Base-by-base conservation (phyloP, 2,329 filamentous ascomycete genomes). In the Onygena corvina region DNA sequence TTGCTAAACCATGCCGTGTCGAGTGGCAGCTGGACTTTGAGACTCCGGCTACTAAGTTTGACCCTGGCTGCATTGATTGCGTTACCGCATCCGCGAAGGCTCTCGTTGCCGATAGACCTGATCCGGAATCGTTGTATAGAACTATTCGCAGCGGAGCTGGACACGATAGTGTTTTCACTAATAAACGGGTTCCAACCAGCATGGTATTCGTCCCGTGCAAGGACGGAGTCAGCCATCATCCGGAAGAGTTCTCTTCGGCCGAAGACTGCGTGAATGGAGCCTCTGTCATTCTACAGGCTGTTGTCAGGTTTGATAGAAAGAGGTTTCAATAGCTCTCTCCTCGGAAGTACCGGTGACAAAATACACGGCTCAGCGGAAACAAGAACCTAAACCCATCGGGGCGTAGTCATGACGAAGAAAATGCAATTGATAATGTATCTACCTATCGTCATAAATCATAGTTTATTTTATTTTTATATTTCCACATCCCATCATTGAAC, bases 151-250 rank as follows among this genome's bases (percentile, higher is more conserved):
- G 72, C 54, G 79, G 79, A 20, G 80, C 80, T n/a, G 79, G 80
- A 0, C 79, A 83, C 62, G 79, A 82, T 55, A 80, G 74, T 55
- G 78, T 81, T 4, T 78, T 79, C 53, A 74, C 79, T 4, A 79
- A 73, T 38, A 72, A 74, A 54, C 67, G 69, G 31, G 77, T 75
- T 38, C 80, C 79, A 12, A 81, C 79, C 1, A 75, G 76, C 36
- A 83, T 83, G 79, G 78, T 83, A 23, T 83, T 83, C 56, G 75
- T 81, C 14, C 78, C 79, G 3, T 81, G 77, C 54, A 74, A 70
- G 58, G 74, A 80, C 56, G 80, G 80, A 1, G 65, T 83, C 16
- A 80, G 76, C 57, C 80, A 83, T 59, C 76, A 81, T 57, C 79
- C 80, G 1, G 70, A 75, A 38, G 80, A 83, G 58, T 82, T 77